phyloP scores from a whole-genome alignment of 257 asterid genomes.

The Solanum lignicaule region DNA sequence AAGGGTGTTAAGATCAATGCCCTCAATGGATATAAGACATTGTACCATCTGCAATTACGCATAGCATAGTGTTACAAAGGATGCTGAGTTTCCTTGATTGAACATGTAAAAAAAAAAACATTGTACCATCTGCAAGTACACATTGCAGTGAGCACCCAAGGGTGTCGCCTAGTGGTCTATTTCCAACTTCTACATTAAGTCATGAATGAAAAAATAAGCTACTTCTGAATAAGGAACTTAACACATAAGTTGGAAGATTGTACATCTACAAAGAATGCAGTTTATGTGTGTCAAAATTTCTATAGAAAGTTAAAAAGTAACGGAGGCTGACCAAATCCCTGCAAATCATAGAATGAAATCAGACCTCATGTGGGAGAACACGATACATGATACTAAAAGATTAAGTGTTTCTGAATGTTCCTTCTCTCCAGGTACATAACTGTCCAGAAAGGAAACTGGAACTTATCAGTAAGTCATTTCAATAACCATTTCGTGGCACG shows the following conservation, averaged over 20 bases:
- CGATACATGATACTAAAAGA: neutral
- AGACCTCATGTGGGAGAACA: neutral
- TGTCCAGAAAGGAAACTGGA: neutral
- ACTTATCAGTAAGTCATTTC: neutral
- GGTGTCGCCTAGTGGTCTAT: neutral
- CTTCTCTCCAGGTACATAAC: neutral
- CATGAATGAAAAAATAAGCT: neutral
- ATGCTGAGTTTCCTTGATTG: neutral
- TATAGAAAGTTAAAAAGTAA: neutral
- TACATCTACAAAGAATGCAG: neutral
- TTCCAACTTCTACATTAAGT: neutral
- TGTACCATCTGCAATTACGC: slow-evolving; percentile 56
- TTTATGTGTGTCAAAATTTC: neutral
- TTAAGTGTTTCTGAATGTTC: neutral
- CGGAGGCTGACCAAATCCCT: neutral
- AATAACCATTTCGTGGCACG: neutral
- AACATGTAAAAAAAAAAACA: slow-evolving; percentile 11
- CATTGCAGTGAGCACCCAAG: neutral
- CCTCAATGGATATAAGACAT: slow-evolving; percentile 48
- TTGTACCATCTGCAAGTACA: slow-evolving; percentile 52
- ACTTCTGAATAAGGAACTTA: neutral
- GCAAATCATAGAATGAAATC: neutral
- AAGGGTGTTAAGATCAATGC: slow-evolving; percentile 50
- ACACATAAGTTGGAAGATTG: neutral
- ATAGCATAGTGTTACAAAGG: neutral